These are phyloP conservation scores for Cronartium ribicola DNA, from an alignment of 1,284 basidiomycete species.

Conservation along the genomic window DNA sequence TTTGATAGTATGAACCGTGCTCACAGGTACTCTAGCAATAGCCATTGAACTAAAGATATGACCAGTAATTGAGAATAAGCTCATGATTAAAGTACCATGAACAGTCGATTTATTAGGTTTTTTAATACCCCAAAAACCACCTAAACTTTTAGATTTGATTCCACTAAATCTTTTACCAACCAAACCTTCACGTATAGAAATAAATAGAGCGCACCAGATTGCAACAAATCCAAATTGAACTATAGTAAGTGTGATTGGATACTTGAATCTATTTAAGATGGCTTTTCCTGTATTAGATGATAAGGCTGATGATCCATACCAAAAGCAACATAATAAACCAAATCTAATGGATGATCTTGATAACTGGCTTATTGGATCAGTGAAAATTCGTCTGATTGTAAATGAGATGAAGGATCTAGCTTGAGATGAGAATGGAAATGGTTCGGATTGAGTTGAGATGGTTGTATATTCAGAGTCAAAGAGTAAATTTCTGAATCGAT, in stretches of 20 bases:
- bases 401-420: no score
- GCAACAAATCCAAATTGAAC: constrained; percentile 95
- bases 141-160: not conserved
- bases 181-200: constrained; percentile 44
- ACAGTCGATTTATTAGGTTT: constrained; percentile 69
- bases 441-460: no score
- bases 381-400: no score
- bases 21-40: constrained; percentile 90
- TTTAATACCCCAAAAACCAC: constrained; percentile 46
- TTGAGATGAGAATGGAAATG: no score
- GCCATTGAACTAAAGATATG: constrained; percentile 96
- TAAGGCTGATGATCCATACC: constrained; percentile 65
- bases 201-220: constrained; percentile 70
- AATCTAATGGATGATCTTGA: constrained; percentile 20
- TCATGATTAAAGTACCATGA: constrained; percentile 79
- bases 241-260: constrained; percentile 89
- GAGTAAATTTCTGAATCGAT: no score
- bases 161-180: constrained; percentile 4
- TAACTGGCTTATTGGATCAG: no score
- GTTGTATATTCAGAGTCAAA: no score
- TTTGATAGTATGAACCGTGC: constrained; percentile 98
- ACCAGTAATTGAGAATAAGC: constrained; percentile 83
- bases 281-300: constrained; percentile 85
- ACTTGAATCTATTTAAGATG: constrained; percentile 75
- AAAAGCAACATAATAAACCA: constrained; percentile 47